Percentiles rank a stretch among this genome's conserved stretches.
phyloP scores from a whole-genome alignment of 208 protist genomes.

The Sergeia podlipaevii region DNA sequence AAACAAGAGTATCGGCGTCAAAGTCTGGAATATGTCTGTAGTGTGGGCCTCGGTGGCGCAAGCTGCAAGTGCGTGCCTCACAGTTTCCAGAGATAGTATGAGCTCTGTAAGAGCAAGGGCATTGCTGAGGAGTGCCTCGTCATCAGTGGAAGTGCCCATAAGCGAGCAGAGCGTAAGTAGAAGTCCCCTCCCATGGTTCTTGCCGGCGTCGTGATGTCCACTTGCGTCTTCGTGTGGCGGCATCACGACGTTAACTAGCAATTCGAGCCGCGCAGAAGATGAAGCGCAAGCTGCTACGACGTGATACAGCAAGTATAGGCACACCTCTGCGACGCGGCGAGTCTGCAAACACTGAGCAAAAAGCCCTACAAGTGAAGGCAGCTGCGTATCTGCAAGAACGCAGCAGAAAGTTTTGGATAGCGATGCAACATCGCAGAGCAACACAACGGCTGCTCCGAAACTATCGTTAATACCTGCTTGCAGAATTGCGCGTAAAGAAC shows the following conservation, averaged over 20 bases:
- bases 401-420: no score
- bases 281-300: constrained; percentile 14
- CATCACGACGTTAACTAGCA: neutral
- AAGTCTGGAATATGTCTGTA: no score
- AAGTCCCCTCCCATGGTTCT: no score
- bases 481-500: neutral
- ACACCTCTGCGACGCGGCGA: constrained; percentile 15
- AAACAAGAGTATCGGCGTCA: no score
- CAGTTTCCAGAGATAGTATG: constrained; percentile 10
- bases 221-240: neutral
- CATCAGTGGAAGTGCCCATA: constrained; percentile 19
- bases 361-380: no score
- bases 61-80: neutral
- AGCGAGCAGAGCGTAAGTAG: constrained; percentile 11
- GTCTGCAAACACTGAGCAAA: no score
- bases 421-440: no score
- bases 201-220: neutral
- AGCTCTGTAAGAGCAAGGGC: constrained; percentile 21
- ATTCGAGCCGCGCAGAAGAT: constrained; percentile 21
- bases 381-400: no score
- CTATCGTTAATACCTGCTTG: neutral
- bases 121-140: constrained; percentile 30
- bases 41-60: no score
- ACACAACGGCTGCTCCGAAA: neutral
- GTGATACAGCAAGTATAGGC: constrained; percentile 27